Percentiles rank a stretch among this genome's conserved stretches.
phyloP scores from a whole-genome alignment of 306 rosid genomes.

The Hylodesmum podocarpum region DNA sequence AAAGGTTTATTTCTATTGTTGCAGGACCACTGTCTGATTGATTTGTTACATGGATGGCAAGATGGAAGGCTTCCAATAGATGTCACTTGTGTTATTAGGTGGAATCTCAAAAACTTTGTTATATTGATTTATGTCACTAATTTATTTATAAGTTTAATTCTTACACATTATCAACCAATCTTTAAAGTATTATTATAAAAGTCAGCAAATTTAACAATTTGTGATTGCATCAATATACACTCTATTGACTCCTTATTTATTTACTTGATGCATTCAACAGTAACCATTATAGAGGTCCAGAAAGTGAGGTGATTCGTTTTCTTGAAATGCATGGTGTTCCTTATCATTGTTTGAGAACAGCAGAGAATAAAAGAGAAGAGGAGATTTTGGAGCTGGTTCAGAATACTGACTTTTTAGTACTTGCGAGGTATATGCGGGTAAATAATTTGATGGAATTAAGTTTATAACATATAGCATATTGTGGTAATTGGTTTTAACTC shows the following conservation, averaged over 20 bases:
- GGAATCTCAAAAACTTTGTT: background rate
- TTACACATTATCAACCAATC: no score
- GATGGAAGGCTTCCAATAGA: constrained; percentile 76
- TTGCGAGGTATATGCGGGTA: constrained; percentile 91
- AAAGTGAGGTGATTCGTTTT: constrained; percentile 70
- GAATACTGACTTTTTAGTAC: constrained; percentile 71
- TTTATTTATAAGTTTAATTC: background rate
- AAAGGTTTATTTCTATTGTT: constrained; percentile 26
- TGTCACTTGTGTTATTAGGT: constrained; percentile 74
- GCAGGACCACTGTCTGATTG: constrained; percentile 81
- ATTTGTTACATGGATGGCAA: constrained; percentile 73
- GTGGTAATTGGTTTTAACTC: background rate
- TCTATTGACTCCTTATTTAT: background rate
- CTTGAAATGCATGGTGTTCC: constrained; percentile 70
- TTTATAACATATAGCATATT: background rate
- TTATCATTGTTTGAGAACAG: constrained; percentile 49
- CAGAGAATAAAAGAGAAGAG: constrained; percentile 58
- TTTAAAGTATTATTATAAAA: no score
- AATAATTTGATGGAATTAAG: background rate
- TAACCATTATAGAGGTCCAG: constrained; percentile 65
- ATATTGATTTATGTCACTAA: background rate
- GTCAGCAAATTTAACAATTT: no score
- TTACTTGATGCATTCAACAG: constrained; percentile 35
- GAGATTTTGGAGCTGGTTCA: constrained; percentile 72
- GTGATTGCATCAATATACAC: background rate